phyloP scores from a whole-genome alignment of 2,329 filamentous ascomycete species.

The Exutisphaerella laricina region DNA sequence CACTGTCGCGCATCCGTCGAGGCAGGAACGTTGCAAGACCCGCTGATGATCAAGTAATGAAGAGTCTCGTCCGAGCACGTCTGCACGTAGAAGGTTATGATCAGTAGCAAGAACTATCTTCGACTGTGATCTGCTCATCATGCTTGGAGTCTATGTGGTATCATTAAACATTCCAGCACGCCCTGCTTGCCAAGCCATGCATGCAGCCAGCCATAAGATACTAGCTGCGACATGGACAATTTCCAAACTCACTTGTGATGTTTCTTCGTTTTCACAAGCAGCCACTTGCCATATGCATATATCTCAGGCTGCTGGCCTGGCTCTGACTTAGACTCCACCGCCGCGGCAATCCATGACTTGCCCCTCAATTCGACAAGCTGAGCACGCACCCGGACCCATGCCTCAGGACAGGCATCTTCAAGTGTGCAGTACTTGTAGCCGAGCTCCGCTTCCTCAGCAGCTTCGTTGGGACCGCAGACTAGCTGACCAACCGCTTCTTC shows the following conservation, averaged over 20 bases:
- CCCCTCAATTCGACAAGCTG: constrained; percentile 6
- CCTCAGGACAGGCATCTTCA: constrained; percentile 6
- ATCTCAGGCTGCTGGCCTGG: constrained; percentile 1
- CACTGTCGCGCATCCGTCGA: too few species aligned
- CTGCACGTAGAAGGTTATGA: too few species aligned
- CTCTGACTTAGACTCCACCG: constrained; percentile 7
- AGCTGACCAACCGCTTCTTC: constrained; percentile 16
- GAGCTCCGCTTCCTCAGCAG: constrained; percentile 17
- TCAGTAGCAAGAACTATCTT: too few species aligned
- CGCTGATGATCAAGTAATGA: too few species aligned
- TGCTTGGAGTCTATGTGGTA: too few species aligned
- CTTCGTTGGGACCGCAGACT: constrained; percentile 9
- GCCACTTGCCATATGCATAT: constrained; percentile 14
- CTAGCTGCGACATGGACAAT: too few species aligned
- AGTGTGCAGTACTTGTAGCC: constrained; percentile 14
- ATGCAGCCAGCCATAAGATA: too few species aligned
- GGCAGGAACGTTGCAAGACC: too few species aligned
- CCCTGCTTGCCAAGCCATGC: too few species aligned
- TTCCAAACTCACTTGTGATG: neutral
- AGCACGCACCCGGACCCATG: constrained; percentile 9
- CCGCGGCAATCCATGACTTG: constrained; percentile 14
- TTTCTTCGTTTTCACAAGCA: constrained; percentile 11
- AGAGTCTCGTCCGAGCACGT: too few species aligned
- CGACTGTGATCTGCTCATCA: too few species aligned
- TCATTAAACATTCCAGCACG: too few species aligned